Percentiles rank a stretch among this genome's conserved stretches.
Conservation (phyloP, 1,284 basidiomycete species). For the Cryptococcus depauperatus region DNA sequence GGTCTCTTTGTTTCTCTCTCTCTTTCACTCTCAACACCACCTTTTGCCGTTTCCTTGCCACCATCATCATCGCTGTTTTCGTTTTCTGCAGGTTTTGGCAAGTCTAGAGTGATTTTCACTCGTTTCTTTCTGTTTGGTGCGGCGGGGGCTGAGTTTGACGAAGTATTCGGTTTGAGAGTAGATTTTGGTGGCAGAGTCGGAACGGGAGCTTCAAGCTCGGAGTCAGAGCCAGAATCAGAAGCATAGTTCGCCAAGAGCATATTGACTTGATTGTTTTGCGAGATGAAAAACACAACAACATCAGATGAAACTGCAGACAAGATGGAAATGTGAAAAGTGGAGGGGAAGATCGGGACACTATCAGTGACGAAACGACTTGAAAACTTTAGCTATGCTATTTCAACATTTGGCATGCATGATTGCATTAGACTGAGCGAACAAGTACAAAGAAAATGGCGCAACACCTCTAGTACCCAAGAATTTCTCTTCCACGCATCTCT, state of each 20-base stretch:
- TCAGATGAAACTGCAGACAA: not conserved
- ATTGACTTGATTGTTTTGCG: not conserved
- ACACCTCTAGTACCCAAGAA: too few species aligned
- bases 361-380: too few species aligned
- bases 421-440: too few species aligned
- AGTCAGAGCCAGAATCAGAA: conserved; percentile 36
- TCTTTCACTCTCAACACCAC: conserved; percentile 6
- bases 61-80: conserved; percentile 4
- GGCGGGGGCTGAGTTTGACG: not conserved
- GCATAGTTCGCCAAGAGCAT: conserved; percentile 44
- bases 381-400: too few species aligned
- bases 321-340: not conserved
- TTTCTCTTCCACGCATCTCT: too few species aligned
- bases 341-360: not conserved
- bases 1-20: conserved; percentile 22
- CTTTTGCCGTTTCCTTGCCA: conserved; percentile 2
- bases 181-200: conserved; percentile 2
- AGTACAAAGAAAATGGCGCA: too few species aligned
- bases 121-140: conserved; percentile 21
- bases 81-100: conserved; percentile 21
- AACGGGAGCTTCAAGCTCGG: conserved; percentile 18
- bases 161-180: conserved; percentile 3
- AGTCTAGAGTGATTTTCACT: conserved; percentile 40
- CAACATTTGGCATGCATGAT: too few species aligned
- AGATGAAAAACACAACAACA: not conserved